Base-by-base conservation (phyloP, 2,329 filamentous ascomycete genomes). In the Clathrospora elynae region DNA sequence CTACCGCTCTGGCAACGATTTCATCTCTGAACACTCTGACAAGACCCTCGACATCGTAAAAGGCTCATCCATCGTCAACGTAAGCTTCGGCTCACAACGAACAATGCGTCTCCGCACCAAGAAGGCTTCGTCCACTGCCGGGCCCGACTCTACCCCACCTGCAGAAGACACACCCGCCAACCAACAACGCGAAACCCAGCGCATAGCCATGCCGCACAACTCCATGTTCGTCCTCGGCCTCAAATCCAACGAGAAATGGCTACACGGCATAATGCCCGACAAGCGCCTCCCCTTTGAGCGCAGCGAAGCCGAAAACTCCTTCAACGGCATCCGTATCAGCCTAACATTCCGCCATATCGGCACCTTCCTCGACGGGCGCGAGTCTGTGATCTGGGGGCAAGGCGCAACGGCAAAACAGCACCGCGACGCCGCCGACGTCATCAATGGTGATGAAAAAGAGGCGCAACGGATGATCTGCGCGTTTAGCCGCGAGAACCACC, bases 11-110 rank as follows among this genome's bases (percentile, higher is more conserved):
- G 89, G 92, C 2, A 83, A 82, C 33, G 93, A 99, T 71, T 90
- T 90, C 66, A 99, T 99, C 50, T 93, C 89, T 1, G 93, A 99
- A 66, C 93, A 99, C 64, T 95, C 90, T 25, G 93, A 99, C 68
- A 99, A 99, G 73, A 96, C 92, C 0, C 76, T 99, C 16, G 93
- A 99, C 66, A 93, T 99, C 42, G 84, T 83, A 9, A 82, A 80
- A 17, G 84, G 79, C 4, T 93, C 88, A 16, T 91, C 79, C 46
- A 95, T 99, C 55, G 90, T 91, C 53, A 99, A 97, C 63, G 83
- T 96, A 35, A 96, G 90, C 54, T 79, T 97, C n/a, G 93, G 93
- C 1, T 91, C 92, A 1, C 85, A 95, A 71, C 80, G 93, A 38
- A 91, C 84, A 2, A 96, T 97, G 91, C 80, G 88, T 0, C 81